Evolutionary conservation across 768 basidiomycete species (phyloP).

Genomic region (Leccinum sublutescens): DNA sequence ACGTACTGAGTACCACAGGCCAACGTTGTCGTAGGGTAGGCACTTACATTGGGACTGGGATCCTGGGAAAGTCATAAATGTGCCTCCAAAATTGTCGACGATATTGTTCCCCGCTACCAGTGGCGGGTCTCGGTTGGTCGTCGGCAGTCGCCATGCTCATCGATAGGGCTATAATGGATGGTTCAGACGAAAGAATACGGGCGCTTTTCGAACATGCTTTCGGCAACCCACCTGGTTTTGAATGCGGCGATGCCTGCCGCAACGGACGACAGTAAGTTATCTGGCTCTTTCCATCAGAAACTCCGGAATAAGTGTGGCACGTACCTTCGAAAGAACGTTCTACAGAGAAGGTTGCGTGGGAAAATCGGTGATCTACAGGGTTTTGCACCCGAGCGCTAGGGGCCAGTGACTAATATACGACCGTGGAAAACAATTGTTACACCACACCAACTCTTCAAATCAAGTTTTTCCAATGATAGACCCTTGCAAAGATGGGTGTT

Average conservation of each 20-base stretch:
- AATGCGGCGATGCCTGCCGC: neutral
- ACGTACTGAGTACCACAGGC: neutral
- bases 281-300: constrained; percentile 17
- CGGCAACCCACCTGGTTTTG: neutral
- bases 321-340: constrained; percentile 14
- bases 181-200: neutral
- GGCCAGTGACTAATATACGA: too few relatives aligned
- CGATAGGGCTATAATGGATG: neutral
- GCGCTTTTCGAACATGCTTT: neutral
- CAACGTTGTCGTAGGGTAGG: neutral
- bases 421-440: too few relatives aligned
- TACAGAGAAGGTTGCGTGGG: constrained; percentile 11
- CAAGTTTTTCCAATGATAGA: too few relatives aligned
- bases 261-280: neutral
- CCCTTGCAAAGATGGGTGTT: too few relatives aligned
- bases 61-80: constrained; percentile 4
- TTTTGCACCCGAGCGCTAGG: neutral
- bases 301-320: constrained; percentile 1
- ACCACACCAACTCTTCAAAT: too few relatives aligned
- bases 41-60: constrained; percentile 25
- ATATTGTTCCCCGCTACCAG: neutral
- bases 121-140: neutral
- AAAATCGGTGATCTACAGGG: neutral
- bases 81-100: neutral
- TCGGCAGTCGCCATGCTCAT: constrained; percentile 7